phyloP scores from a whole-genome alignment of 169 alveolate genomes.

The Eimeria praecox region DNA sequence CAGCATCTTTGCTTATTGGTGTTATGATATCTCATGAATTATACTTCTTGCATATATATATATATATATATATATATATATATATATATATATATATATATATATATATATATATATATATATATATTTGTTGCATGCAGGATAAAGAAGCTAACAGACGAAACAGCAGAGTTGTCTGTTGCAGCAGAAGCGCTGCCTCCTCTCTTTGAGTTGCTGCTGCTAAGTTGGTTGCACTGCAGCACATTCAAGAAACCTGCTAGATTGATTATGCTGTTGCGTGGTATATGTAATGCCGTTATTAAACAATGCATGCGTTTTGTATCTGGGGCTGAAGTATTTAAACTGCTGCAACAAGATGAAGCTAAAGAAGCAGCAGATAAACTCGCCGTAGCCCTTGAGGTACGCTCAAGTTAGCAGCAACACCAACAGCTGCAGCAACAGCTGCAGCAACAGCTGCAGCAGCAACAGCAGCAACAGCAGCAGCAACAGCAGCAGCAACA shows the following conservation, averaged over 20 bases:
- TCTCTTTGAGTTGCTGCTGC: conserved; percentile 94
- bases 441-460: background rate
- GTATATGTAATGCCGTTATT: conserved; percentile 96
- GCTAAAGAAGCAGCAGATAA: conserved; percentile 94
- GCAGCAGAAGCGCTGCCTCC: conserved; percentile 93
- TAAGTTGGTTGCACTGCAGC: conserved; percentile 94
- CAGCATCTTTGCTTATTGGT: too few species aligned
- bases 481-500: too few species aligned
- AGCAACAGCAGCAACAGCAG: too few species aligned
- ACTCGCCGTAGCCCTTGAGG: conserved; percentile 91
- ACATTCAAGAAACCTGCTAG: conserved; percentile 96
- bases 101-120: background rate
- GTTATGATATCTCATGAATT: too few species aligned
- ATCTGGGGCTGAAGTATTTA: conserved; percentile 93
- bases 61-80: background rate
- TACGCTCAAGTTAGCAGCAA: background rate
- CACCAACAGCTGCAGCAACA: background rate
- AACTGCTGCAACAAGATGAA: conserved; percentile 93
- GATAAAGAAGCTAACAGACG: conserved; percentile 91
- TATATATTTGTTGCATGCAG: conserved; percentile 48
- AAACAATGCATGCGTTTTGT: conserved; percentile 93
- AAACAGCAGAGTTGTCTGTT: conserved; percentile 92
- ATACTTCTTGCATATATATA: too few species aligned
- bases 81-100: background rate
- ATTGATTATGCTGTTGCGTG: conserved; percentile 95